Percentiles rank a stretch among this genome's conserved stretches.
These are phyloP conservation scores for Schizochytrium sp. DNA, from an alignment of 108 stramenopile genomes.

Conservation along the genomic window DNA sequence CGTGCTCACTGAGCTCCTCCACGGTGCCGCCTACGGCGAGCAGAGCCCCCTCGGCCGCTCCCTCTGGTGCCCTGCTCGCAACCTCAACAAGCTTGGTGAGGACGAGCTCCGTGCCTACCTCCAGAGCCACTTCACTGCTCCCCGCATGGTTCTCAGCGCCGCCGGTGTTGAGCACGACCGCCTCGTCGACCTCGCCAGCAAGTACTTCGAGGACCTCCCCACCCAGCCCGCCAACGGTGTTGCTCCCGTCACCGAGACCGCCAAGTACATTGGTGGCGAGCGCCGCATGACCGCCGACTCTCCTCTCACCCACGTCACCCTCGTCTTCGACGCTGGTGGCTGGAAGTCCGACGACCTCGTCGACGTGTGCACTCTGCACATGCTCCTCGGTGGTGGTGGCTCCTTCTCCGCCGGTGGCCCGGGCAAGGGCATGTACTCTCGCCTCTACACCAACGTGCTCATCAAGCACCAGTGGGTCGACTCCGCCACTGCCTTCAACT, in stretches of 20 bases:
- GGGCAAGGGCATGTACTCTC: conserved; percentile 99
- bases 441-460: conserved; percentile 91
- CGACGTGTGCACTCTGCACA: conserved; percentile 89
- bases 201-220: conserved; percentile 83
- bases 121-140: conserved; percentile 76
- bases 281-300: conserved; percentile 24
- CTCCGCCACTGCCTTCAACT: conserved; percentile 89
- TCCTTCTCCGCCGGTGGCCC: conserved; percentile 99
- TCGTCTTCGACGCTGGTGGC: conserved; percentile 93
- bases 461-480: conserved; percentile 93
- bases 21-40: conserved; percentile 63
- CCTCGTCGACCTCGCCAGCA: conserved; percentile 83
- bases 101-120: conserved; percentile 80
- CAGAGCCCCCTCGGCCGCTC: conserved; percentile 67
- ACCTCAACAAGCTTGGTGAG: conserved; percentile 78
- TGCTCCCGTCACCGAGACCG: neutral
- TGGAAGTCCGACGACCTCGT: conserved; percentile 84
- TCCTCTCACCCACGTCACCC: conserved; percentile 80
- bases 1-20: conserved; percentile 73
- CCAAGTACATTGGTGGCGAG: conserved; percentile 47
- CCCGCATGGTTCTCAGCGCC: conserved; percentile 87
- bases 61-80: conserved; percentile 75
- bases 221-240: conserved; percentile 33
- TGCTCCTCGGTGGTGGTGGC: conserved; percentile 83
- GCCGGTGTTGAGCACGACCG: conserved; percentile 93